Conservation (phyloP, 768 basidiomycete species). For the Cubamyces lactineus region DNA sequence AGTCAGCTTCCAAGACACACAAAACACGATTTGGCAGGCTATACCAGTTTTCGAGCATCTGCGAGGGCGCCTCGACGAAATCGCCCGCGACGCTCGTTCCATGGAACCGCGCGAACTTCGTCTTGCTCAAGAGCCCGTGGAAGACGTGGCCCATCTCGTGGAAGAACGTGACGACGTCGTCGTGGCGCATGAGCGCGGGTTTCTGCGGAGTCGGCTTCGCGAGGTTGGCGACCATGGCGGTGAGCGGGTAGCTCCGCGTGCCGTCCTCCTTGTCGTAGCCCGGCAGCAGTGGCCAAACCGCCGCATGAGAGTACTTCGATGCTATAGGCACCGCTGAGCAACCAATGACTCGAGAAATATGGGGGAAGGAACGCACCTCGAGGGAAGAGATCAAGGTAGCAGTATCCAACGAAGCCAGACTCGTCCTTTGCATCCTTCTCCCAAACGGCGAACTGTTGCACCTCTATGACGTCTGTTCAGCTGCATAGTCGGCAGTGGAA, state of each 20-base stretch:
- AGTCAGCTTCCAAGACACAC: background rate
- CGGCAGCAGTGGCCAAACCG: constrained; percentile 76
- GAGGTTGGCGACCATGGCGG: constrained; percentile 90
- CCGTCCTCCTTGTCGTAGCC: constrained; percentile 64
- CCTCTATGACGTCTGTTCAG: constrained; percentile 50
- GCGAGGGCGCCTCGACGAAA: constrained; percentile 88
- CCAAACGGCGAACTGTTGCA: constrained; percentile 86
- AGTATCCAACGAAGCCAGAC: constrained; percentile 79
- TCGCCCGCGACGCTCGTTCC: constrained; percentile 64
- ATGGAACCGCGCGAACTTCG: constrained; percentile 78
- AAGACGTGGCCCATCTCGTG: constrained; percentile 77
- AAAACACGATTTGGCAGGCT: background rate
- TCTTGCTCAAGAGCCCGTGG: constrained; percentile 63
- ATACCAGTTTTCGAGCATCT: constrained; percentile 92
- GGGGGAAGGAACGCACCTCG: constrained; percentile 51
- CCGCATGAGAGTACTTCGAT: constrained; percentile 84
- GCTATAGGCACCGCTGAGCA: constrained; percentile 40
- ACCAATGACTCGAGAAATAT: background rate
- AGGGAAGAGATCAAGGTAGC: constrained; percentile 88
- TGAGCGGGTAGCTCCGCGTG: constrained; percentile 68
- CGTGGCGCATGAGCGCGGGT: constrained; percentile 85
- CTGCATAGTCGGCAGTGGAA: no score
- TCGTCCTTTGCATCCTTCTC: constrained; percentile 72
- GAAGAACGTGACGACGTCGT: constrained; percentile 90
- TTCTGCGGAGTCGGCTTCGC: constrained; percentile 82